A percentile compares a stretch with the other conserved stretches of the same genome.
Conservation (phyloP, 495 filamentous ascomycete species). For the Pseudoneurospora amorphoporcata region DNA sequence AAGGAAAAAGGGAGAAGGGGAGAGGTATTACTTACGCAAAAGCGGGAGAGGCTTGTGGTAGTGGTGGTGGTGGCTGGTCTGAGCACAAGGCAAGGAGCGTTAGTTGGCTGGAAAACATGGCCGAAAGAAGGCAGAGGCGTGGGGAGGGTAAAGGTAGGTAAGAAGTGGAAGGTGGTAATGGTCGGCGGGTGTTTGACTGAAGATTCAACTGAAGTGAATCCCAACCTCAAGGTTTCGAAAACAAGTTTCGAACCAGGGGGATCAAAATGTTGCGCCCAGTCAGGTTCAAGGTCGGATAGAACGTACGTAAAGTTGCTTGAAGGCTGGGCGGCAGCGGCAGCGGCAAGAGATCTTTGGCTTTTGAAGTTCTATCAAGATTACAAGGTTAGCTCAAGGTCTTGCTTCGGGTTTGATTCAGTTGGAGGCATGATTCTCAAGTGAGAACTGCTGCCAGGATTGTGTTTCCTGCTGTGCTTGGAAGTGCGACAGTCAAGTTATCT, state of each 20-base stretch:
- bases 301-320: background rate
- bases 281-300: too few relatives aligned
- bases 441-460: background rate
- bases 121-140: background rate
- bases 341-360: background rate
- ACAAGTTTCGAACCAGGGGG: background rate
- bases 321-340: background rate
- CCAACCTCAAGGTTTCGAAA: background rate
- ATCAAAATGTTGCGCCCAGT: background rate
- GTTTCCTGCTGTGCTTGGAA: background rate
- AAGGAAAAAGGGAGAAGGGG: background rate
- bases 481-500: background rate
- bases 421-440: background rate
- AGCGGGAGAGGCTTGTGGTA: background rate
- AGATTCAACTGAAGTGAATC: background rate
- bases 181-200: too few relatives aligned
- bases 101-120: background rate
- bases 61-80: background rate
- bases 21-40: background rate
- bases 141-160: too few relatives aligned
- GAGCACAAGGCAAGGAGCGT: background rate
- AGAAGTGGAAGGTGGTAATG: background rate
- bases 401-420: background rate
- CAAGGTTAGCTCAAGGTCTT: background rate
- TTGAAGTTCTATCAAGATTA: background rate